These are phyloP conservation scores for Tieghemostelium lacteum DNA, from an alignment of 78 protist genomes.

Conservation along the genomic window DNA sequence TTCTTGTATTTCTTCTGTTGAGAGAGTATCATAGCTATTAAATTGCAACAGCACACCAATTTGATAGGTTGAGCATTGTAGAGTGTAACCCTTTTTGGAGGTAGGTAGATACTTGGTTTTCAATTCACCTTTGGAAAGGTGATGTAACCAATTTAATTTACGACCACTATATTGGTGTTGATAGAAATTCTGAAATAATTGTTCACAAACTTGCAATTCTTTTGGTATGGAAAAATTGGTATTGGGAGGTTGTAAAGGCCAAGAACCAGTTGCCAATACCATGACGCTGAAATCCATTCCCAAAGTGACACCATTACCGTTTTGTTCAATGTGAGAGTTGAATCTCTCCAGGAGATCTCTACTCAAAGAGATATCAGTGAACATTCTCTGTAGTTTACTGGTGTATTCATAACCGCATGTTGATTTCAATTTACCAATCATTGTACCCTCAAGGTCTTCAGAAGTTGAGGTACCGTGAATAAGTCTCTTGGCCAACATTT, in stretches of 20 bases:
- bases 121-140: constrained; percentile 89
- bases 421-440: constrained; percentile 87
- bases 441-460: constrained; percentile 87
- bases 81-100: constrained; percentile 65
- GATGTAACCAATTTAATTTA: constrained; percentile 90
- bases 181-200: constrained; percentile 77
- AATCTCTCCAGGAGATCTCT: constrained; percentile 67
- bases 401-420: constrained; percentile 93
- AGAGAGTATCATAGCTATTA: constrained; percentile 55
- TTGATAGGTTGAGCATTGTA: constrained; percentile 86
- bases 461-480: constrained; percentile 79
- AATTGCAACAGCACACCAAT: constrained; percentile 85
- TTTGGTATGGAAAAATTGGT: constrained; percentile 76
- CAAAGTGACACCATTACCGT: neutral
- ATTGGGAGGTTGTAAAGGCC: constrained; percentile 90
- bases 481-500: constrained; percentile 91
- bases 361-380: constrained; percentile 88
- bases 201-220: constrained; percentile 78
- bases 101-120: constrained; percentile 50
- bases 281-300: constrained; percentile 83
- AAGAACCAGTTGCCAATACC: constrained; percentile 86
- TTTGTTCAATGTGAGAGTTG: constrained; percentile 51
- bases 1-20: constrained; percentile 78
- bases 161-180: constrained; percentile 84
- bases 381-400: constrained; percentile 92